phyloP scores from a whole-genome alignment of 2,329 filamentous ascomycete species.

The Curvularia verruculosa region DNA sequence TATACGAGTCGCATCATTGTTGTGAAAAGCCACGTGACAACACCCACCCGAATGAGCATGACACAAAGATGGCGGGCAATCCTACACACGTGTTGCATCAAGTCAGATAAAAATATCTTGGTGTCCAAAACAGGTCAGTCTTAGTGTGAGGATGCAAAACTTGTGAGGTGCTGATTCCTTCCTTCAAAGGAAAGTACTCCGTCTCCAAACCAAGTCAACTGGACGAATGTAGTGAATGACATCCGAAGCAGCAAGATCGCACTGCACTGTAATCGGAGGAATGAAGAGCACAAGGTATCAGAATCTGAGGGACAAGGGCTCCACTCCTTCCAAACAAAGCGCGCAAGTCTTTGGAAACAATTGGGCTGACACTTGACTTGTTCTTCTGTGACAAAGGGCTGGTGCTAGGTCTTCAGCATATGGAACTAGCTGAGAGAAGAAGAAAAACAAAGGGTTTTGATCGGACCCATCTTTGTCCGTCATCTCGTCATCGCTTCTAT shows the following conservation, averaged over 20 bases:
- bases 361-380: not conserved
- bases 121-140: not conserved
- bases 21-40: not conserved
- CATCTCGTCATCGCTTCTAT: not conserved
- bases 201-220: not conserved
- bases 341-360: not conserved
- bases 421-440: not conserved
- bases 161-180: not conserved
- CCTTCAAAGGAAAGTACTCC: not conserved
- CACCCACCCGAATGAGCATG: not conserved
- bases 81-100: not conserved
- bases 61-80: not conserved
- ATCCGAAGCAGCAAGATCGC: not conserved
- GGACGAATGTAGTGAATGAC: too few relatives aligned
- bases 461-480: conserved; percentile 6
- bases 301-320: not conserved
- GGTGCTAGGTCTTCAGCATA: not conserved
- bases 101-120: not conserved
- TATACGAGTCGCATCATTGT: not conserved
- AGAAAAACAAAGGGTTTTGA: conserved; percentile 10
- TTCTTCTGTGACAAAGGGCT: conserved; percentile 6
- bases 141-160: not conserved
- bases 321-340: conserved; percentile 6
- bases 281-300: not conserved
- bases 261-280: not conserved